These are phyloP conservation scores for Rhynchospora tenuis DNA, from an alignment of 176 grass and related monocot genomes.

Conservation along the genomic window DNA sequence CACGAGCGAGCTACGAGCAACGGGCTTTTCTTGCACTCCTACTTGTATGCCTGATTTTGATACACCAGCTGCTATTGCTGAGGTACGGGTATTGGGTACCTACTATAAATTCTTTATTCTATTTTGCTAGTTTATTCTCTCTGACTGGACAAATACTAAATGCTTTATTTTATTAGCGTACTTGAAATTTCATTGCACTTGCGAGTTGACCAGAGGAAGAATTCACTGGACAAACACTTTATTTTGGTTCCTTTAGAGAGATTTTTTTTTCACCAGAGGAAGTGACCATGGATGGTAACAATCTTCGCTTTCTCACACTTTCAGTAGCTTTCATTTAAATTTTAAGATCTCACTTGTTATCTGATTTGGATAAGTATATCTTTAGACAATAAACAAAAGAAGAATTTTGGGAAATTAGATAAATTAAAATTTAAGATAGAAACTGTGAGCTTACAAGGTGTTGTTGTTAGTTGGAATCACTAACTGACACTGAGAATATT, in stretches of 20 bases:
- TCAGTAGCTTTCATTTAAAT: background rate
- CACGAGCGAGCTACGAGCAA: no score
- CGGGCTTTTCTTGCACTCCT: no score
- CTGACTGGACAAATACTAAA: no score
- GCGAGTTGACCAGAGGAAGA: background rate
- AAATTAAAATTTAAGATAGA: background rate
- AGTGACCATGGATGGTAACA: slow-evolving; percentile 12
- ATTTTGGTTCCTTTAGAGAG: background rate
- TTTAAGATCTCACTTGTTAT: background rate
- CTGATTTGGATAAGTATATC: background rate
- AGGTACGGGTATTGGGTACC: no score
- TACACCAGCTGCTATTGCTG: no score
- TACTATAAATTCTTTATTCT: no score
- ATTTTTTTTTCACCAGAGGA: background rate
- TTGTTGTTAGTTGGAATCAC: background rate
- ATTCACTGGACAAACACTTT: background rate
- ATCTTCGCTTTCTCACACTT: background rate
- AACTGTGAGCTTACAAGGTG: background rate
- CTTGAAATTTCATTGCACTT: no score
- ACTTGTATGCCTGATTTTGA: no score
- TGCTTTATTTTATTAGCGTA: no score
- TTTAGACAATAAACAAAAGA: background rate
- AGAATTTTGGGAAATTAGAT: background rate
- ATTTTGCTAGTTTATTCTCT: no score
- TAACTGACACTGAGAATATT: no score